These are phyloP conservation scores for Phanerochaete sordida DNA, from an alignment of 768 basidiomycete genomes.

Conservation along the genomic window DNA sequence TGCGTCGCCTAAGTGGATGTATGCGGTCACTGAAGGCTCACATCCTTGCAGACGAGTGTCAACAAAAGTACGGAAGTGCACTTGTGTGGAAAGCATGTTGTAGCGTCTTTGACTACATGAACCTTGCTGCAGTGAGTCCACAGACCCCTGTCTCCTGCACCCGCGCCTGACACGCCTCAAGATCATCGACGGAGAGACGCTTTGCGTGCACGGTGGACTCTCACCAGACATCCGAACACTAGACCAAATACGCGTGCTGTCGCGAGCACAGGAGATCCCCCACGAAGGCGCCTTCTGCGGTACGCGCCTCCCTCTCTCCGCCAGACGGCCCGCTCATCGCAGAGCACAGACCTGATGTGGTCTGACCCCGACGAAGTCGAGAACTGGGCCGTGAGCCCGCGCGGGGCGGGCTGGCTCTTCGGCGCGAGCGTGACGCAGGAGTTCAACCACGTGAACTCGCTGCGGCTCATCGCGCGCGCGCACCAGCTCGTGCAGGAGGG, in stretches of 20 bases:
- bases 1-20: slow-evolving; percentile 31
- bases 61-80: slow-evolving; percentile 95
- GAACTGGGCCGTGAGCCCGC: slow-evolving; percentile 95
- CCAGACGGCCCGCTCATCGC: neutral
- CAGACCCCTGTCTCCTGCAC: neutral
- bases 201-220: slow-evolving; percentile 95
- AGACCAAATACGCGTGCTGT: slow-evolving; percentile 90
- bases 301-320: slow-evolving; percentile 31
- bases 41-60: slow-evolving; percentile 80
- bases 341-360: slow-evolving; percentile 87
- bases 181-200: slow-evolving; percentile 91
- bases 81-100: slow-evolving; percentile 98
- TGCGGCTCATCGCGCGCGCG: slow-evolving; percentile 87
- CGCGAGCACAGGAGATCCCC: slow-evolving; percentile 95
- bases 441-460: slow-evolving; percentile 92
- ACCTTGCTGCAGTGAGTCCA: slow-evolving; percentile 80
- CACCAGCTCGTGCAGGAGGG: slow-evolving; percentile 97
- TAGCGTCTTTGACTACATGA: slow-evolving; percentile 92
- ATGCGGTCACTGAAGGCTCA: neutral
- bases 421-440: slow-evolving; percentile 78
- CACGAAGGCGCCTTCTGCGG: slow-evolving; percentile 99
- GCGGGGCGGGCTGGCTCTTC: slow-evolving; percentile 96
- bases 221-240: slow-evolving; percentile 94
- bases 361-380: slow-evolving; percentile 94
- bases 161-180: slow-evolving; percentile 27